phyloP scores from a whole-genome alignment of 257 asterid genomes.

The Capsicum chinense region DNA sequence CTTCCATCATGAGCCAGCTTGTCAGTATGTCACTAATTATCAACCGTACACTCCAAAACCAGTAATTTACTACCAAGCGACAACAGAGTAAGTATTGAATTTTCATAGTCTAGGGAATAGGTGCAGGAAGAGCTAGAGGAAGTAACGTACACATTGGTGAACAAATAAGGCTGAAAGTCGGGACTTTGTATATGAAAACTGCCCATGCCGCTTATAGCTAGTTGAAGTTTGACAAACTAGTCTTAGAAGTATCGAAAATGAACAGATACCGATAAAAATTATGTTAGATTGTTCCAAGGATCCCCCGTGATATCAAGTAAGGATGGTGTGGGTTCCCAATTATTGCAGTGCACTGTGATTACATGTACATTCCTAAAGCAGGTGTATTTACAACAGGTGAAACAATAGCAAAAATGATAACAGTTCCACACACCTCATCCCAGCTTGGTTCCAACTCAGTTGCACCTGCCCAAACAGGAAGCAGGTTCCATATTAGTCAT shows the following conservation, averaged over 20 bases:
- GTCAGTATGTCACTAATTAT: not conserved
- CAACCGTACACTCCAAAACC: not conserved
- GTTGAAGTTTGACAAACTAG: slow-evolving; percentile 12
- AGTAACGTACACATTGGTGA: not conserved
- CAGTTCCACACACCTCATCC: slow-evolving; percentile 68
- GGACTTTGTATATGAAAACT: slow-evolving; percentile 2
- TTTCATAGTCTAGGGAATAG: not conserved
- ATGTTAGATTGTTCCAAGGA: not conserved
- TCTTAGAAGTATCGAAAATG: not conserved
- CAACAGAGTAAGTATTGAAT: not conserved
- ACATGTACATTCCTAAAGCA: slow-evolving; percentile 14
- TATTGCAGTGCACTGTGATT: slow-evolving; percentile 2
- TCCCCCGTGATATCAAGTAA: not conserved
- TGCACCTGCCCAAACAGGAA: slow-evolving; percentile 64
- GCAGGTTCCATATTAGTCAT: slow-evolving; percentile 25
- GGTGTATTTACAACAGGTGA: not conserved
- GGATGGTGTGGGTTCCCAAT: not conserved
- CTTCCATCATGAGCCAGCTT: not conserved
- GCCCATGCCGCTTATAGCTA: not conserved
- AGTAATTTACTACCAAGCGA: slow-evolving; percentile 7
- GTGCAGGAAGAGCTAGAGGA: not conserved
- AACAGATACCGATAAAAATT: not conserved
- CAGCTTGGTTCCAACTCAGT: slow-evolving; percentile 82
- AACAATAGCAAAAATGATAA: not conserved
- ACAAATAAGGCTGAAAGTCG: not conserved